phyloP scores from a whole-genome alignment of 2,329 filamentous ascomycete genomes.

The Akanthomyces muscarius region DNA sequence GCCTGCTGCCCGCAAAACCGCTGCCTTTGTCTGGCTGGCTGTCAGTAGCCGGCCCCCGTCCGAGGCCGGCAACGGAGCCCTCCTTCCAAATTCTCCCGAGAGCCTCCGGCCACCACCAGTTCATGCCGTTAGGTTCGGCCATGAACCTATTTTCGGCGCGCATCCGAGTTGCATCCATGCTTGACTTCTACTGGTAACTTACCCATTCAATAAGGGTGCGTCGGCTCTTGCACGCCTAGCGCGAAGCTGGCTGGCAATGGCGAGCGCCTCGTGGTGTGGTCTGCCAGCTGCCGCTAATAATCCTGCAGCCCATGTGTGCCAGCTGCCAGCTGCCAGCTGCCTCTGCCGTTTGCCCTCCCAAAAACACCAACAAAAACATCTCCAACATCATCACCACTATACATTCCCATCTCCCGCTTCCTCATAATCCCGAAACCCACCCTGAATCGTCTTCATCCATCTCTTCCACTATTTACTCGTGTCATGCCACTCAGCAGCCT shows the following conservation, averaged over 20 bases:
- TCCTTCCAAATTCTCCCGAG: conserved; percentile 4
- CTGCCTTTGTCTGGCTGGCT: not conserved
- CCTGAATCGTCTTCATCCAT: not conserved
- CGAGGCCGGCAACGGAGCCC: conserved; percentile 12
- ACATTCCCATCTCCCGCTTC: not conserved
- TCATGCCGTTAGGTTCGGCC: not conserved
- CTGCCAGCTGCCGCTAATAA: not conserved
- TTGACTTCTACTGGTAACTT: not conserved
- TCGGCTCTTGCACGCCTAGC: not conserved
- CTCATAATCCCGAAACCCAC: not conserved
- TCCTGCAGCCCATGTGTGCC: no score
- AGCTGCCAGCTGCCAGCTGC: not conserved
- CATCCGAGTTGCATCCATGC: no score
- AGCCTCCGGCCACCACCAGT: not conserved
- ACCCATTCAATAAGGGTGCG: not conserved
- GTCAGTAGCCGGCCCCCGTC: conserved; percentile 5
- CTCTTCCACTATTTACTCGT: not conserved
- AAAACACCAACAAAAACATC: not conserved
- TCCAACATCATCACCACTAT: not conserved
- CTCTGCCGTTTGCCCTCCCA: not conserved
- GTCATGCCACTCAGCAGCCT: conserved; percentile 9
- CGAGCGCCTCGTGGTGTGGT: not conserved
- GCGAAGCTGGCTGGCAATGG: no score
- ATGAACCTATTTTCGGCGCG: no score
- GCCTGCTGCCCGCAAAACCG: not conserved